Base-by-base conservation (phyloP, 208 protist genomes). In the Leishmania mexicana region DNA sequence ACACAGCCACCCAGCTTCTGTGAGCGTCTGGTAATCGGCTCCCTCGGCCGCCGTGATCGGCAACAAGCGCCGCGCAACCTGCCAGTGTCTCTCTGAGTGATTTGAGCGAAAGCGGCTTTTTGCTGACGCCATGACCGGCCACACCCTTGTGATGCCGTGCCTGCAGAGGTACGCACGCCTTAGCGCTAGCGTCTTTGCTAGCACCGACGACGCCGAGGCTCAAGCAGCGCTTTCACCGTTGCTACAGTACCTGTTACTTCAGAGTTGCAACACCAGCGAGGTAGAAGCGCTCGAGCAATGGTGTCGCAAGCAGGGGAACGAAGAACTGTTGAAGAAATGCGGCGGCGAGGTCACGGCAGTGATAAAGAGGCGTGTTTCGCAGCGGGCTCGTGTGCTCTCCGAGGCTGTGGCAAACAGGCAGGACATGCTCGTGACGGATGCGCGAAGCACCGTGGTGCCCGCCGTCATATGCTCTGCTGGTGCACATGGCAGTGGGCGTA, bases 231-330 rank as follows among this genome's bases (percentile, higher is more conserved):
- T 80, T 21, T 42, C 42, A 13, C 24, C 1, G 5, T 42, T 80
- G 45, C 54, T 80, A 0, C 5, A 74, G 17, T 82, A 86, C 35
- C 57, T 86, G 10, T 57, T 65, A 40, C 42, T n/a, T 13, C 74
- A 82, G 40, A 82, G 83, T 51, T 82, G 83, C 65, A 83, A 80
- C 49, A 7, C 51, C 1, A 73, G 51, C 28, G 83, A 86, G 67
- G 78, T 82, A 31, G 83, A 79, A 70, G 78, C 70, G 54, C 35
- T 86, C 11, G 38, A 81, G 49, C 62, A 81, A 35, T 81, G 77
- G 77, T 64, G 60, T 35, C n/a, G 57, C 42, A 49, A 80, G n/a
- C 31, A 49, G 42, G 60, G 60, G 3, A 80, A 42, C 31, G 38
- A 68, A 38, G 75, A 40, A 19, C 13, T 4, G 60, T 53, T 67